Conservation (phyloP, 306 rosid genomes). For the Cajanus cajan region DNA sequence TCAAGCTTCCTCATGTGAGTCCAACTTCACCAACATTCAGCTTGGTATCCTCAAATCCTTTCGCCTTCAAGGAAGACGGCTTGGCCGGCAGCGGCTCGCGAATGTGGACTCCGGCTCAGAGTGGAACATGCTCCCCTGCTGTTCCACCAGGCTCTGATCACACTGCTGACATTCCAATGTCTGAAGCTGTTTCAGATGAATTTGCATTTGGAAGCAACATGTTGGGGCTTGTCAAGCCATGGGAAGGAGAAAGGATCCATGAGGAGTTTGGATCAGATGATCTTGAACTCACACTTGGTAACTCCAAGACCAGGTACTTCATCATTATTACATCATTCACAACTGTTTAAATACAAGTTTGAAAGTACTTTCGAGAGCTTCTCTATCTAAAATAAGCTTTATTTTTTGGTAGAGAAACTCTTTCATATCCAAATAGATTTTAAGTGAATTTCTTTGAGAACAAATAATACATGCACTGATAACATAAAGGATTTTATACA, state of each 20-base stretch:
- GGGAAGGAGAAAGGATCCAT: conserved; percentile 97
- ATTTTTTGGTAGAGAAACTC: no score
- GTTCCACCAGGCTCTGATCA: conserved; percentile 73
- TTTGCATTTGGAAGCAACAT: conserved; percentile 90
- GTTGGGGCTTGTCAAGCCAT: conserved; percentile 81
- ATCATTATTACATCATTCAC: neutral
- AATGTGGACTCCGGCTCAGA: conserved; percentile 95
- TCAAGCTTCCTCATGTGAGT: conserved; percentile 64
- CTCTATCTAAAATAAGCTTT: no score
- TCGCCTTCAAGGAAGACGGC: conserved; percentile 77
- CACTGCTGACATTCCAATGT: conserved; percentile 82
- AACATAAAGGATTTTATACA: neutral
- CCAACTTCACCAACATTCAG: conserved; percentile 87
- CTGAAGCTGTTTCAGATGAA: conserved; percentile 80
- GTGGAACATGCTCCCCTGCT: conserved; percentile 96
- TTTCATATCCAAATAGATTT: no score
- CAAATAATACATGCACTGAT: neutral
- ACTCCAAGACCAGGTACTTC: conserved; percentile 75
- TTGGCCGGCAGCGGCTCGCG: conserved; percentile 58
- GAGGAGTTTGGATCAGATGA: conserved; percentile 89
- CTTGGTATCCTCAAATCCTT: conserved; percentile 75
- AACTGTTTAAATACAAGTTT: no score
- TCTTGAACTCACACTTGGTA: conserved; percentile 95
- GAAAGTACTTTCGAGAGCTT: no score
- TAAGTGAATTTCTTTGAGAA: neutral